phyloP scores from a whole-genome alignment of 352 stramenopile genomes.

The Phytophthora fragariae region DNA sequence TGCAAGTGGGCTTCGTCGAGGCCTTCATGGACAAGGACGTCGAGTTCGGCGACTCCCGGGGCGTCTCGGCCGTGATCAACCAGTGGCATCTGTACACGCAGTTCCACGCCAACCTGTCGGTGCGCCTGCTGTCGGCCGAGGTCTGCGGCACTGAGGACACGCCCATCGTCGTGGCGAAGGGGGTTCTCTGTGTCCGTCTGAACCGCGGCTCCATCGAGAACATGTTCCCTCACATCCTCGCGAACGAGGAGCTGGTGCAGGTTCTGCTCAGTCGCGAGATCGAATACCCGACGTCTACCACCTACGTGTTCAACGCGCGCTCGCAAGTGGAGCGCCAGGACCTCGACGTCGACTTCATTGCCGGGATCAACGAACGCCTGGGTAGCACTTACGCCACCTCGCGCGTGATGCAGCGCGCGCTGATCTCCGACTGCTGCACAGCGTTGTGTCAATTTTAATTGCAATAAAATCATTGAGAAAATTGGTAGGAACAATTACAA shows the following conservation, averaged over 20 bases:
- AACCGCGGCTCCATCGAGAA: constrained; percentile 65
- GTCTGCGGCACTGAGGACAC: constrained; percentile 55
- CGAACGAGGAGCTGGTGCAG: constrained; percentile 64
- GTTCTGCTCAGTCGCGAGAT: constrained; percentile 59
- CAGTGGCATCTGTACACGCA: constrained; percentile 73
- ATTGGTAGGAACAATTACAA: no score
- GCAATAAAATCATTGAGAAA: no score
- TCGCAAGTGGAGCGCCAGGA: constrained; percentile 65
- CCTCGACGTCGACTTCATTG: constrained; percentile 63
- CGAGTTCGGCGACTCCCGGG: constrained; percentile 43
- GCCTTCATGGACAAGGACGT: constrained; percentile 63
- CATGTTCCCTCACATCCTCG: constrained; percentile 72
- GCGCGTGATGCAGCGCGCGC: constrained; percentile 40
- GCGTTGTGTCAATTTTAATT: no score
- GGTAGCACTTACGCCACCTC: constrained; percentile 38
- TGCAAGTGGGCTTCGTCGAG: constrained; percentile 59
- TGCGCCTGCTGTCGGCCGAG: constrained; percentile 43
- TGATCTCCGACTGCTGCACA: constrained; percentile 48
- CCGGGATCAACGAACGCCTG: constrained; percentile 50
- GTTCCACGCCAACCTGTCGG: constrained; percentile 56
- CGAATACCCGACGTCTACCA: constrained; percentile 61
- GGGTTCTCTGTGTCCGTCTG: constrained; percentile 51
- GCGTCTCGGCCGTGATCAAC: constrained; percentile 53
- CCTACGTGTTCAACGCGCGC: constrained; percentile 62
- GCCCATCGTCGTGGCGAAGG: constrained; percentile 60